Evolutionary conservation across 805 yeast genomes (phyloP).

Genomic region (Spencermartinsiella europaea): DNA sequence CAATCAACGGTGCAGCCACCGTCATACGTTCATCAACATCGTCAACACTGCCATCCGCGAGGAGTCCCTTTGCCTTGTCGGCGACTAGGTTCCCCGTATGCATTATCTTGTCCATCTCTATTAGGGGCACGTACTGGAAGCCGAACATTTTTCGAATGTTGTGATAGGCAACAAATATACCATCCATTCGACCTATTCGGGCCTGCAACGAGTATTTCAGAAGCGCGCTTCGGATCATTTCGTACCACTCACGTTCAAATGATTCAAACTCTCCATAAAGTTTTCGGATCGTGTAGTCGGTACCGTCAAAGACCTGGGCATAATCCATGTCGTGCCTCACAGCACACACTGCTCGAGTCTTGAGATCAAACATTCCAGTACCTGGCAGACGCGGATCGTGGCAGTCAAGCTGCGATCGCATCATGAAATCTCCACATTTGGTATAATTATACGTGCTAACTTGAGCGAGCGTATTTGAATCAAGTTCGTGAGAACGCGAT

Average conservation of each 20-base stretch:
- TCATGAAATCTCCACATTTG: constrained; percentile 56
- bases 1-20: constrained; percentile 43
- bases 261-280: constrained; percentile 66
- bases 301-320: constrained; percentile 51
- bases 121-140: constrained; percentile 77
- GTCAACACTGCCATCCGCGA: constrained; percentile 2
- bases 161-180: constrained; percentile 88
- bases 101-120: constrained; percentile 60
- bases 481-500: constrained; percentile 12
- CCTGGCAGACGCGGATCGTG: constrained; percentile 74
- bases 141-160: constrained; percentile 79
- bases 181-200: constrained; percentile 94
- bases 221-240: constrained; percentile 68
- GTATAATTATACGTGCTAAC: constrained; percentile 65
- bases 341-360: constrained; percentile 86
- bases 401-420: constrained; percentile 92
- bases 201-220: constrained; percentile 88
- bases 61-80: background rate
- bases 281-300: constrained; percentile 62
- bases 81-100: constrained; percentile 33
- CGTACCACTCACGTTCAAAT: constrained; percentile 74
- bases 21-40: constrained; percentile 22
- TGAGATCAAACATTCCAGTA: constrained; percentile 85
- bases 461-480: background rate
- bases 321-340: constrained; percentile 71